phyloP scores from a whole-genome alignment of 768 basidiomycete species.

The Gloeopeniophorella convolvens region DNA sequence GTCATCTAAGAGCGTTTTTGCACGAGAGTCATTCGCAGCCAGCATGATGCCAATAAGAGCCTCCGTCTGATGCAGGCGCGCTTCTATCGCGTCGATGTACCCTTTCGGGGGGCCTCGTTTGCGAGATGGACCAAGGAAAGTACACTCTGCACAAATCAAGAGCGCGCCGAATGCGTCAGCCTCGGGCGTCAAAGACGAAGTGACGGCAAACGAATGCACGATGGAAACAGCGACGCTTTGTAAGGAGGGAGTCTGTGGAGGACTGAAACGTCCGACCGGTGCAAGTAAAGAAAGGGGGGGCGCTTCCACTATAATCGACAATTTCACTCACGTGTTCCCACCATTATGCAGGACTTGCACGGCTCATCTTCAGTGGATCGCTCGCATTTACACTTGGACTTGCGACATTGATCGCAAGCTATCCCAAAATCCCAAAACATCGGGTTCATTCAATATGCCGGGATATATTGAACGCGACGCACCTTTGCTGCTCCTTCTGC shows the following conservation, averaged over 20 bases:
- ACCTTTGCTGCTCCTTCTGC: constrained; percentile 77
- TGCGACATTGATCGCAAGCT: constrained; percentile 88
- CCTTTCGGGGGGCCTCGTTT: constrained; percentile 89
- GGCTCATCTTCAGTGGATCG: constrained; percentile 51
- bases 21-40: constrained; percentile 36
- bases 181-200: constrained; percentile 13
- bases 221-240: constrained; percentile 15
- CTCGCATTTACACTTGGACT: constrained; percentile 74
- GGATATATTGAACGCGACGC: constrained; percentile 3
- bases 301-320: background rate
- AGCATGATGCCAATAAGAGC: constrained; percentile 81
- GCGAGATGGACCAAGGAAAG: constrained; percentile 71
- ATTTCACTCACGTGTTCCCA: constrained; percentile 55
- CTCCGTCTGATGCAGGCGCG: constrained; percentile 85
- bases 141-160: constrained; percentile 48
- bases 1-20: constrained; percentile 35
- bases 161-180: constrained; percentile 11
- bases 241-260: no score
- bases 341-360: constrained; percentile 71
- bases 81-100: constrained; percentile 93
- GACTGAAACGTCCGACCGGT: no score
- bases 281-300: constrained; percentile 1
- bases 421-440: background rate
- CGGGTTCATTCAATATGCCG: background rate
- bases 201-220: constrained; percentile 2